Evolutionary conservation across 2,329 filamentous ascomycete genomes (phyloP).

Genomic region (Aspergillus tamarii): DNA sequence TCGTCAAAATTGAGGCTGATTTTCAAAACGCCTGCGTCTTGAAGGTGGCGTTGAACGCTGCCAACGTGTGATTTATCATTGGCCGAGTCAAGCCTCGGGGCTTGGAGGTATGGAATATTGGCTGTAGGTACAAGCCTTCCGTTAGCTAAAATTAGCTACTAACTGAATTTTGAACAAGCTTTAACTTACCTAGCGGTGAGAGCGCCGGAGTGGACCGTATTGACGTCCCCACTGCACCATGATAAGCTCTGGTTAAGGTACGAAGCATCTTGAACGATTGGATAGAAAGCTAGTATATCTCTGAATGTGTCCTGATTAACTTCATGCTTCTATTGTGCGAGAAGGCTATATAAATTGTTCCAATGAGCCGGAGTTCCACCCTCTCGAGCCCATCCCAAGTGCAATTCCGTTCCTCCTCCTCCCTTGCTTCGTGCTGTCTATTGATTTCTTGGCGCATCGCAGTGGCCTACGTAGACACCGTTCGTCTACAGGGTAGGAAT

Average conservation of each 20-base stretch:
- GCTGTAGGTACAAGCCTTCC: not conserved
- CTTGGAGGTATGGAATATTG: not conserved
- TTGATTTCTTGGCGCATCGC: not conserved
- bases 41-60: not conserved
- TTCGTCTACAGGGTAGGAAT: not conserved
- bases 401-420: not conserved
- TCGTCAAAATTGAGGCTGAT: slow-evolving; percentile 40
- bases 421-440: not conserved
- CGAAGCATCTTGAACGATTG: not conserved
- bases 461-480: not conserved
- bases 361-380: not conserved
- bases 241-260: not conserved
- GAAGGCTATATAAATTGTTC: not conserved
- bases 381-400: no score
- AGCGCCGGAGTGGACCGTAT: not conserved
- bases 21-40: slow-evolving; percentile 39
- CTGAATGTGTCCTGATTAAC: no score
- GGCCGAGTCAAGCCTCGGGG: not conserved
- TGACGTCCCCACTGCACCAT: not conserved
- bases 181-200: not conserved
- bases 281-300: not conserved
- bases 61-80: not conserved
- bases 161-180: not conserved
- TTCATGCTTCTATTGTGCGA: not conserved
- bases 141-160: not conserved